These are phyloP conservation scores for Nitzschia palea DNA, from an alignment of 108 stramenopile species.

Conservation along the genomic window DNA sequence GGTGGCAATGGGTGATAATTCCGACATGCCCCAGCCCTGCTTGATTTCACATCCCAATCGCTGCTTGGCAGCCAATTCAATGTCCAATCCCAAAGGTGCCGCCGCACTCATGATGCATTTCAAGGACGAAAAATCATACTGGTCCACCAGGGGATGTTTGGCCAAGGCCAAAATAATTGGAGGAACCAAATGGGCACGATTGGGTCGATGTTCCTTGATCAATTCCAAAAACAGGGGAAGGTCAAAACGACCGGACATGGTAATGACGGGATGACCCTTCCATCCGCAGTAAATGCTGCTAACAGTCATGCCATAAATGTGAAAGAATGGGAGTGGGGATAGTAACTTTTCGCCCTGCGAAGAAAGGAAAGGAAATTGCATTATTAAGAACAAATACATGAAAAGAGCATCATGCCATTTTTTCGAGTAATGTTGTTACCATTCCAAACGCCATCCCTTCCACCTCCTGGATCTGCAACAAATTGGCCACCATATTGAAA, in stretches of 20 bases:
- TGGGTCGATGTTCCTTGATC: conserved; percentile 65
- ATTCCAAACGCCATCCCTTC: conserved; percentile 50
- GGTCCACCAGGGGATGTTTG: conserved; percentile 81
- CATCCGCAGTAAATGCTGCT: conserved; percentile 62
- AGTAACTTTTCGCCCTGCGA: conserved; percentile 59
- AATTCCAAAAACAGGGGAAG: conserved; percentile 70
- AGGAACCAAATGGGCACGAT: conserved; percentile 89
- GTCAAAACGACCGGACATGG: conserved; percentile 81
- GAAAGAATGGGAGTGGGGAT: conserved; percentile 91
- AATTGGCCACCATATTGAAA: conserved; percentile 78
- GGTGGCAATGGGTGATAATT: conserved; percentile 72
- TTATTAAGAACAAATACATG: neutral
- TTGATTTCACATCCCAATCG: conserved; percentile 66
- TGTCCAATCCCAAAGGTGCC: conserved; percentile 80
- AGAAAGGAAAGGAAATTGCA: neutral
- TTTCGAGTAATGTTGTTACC: neutral
- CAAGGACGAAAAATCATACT: conserved; percentile 70
- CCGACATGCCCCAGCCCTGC: conserved; percentile 93
- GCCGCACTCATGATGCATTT: conserved; percentile 71
- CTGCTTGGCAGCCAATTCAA: conserved; percentile 58
- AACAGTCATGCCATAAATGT: conserved; percentile 84
- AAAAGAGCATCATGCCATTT: neutral
- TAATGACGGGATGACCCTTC: conserved; percentile 73
- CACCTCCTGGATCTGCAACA: conserved; percentile 62
- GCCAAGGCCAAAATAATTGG: conserved; percentile 78